Conservation (phyloP, 2,329 filamentous ascomycete species). For the Hymenoscyphus linearis region DNA sequence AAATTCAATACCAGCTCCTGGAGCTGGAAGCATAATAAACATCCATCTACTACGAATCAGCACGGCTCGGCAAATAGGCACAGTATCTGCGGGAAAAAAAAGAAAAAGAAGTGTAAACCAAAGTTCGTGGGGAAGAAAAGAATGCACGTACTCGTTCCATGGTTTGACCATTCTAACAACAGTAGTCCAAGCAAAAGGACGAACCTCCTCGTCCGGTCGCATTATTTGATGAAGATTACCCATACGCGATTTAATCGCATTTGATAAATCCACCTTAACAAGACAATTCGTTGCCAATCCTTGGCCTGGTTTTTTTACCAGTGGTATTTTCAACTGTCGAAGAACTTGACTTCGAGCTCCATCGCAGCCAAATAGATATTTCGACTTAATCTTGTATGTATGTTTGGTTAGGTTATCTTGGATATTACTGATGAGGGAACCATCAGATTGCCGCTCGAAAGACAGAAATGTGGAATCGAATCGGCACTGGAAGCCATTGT, state of each 20-base stretch:
- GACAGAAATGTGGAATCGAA: conserved; percentile 39
- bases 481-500: conserved; percentile 37
- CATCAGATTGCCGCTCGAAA: conserved; percentile 24
- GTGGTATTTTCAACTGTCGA: conserved; percentile 41
- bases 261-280: conserved; percentile 44
- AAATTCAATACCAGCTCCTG: conserved; percentile 34
- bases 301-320: conserved; percentile 40
- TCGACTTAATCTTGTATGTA: conserved; percentile 43
- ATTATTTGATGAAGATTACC: conserved; percentile 59
- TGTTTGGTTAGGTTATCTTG: conserved; percentile 34
- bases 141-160: conserved; percentile 45
- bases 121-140: neutral
- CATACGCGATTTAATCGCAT: conserved; percentile 43
- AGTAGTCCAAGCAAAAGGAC: conserved; percentile 45
- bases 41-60: conserved; percentile 41
- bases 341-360: conserved; percentile 44
- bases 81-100: neutral
- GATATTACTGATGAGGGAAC: conserved; percentile 31
- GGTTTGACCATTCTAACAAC: conserved; percentile 57
- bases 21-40: conserved; percentile 46
- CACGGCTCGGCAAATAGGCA: neutral
- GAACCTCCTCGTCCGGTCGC: conserved; percentile 46
- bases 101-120: neutral
- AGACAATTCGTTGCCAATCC: conserved; percentile 46
- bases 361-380: conserved; percentile 56